Base-by-base conservation (phyloP, 169 alveolate genomes). In the Eimeria praecox region DNA sequence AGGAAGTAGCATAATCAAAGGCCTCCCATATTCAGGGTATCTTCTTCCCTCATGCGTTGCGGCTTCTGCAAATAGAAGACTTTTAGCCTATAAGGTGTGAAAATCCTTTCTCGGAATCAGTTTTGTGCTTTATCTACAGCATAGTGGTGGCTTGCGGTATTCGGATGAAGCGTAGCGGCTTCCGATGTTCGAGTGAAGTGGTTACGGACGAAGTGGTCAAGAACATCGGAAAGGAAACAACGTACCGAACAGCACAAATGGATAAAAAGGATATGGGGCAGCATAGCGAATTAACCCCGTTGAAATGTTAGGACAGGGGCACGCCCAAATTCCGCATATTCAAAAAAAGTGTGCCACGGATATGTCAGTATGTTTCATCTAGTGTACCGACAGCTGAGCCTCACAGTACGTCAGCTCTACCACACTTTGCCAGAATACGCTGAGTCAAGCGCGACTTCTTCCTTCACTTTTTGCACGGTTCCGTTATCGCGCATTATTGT, bases 381-480 rank as follows among this genome's bases (percentile, higher is more conserved):
- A 83, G 85, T 87, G 94, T 87, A 87, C 80, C 42, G 94, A 87
- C 94, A 87, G 52, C 94, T 64, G 59, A 4, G 24, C 62, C n/a
- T 40, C 44, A 24, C 46, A 40, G 94, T 59, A 64, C 35, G 66
- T 75, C 56, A 64, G 64, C 69, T 62, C 5, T 69, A 24, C 59
- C 46, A 14, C 18, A 42, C 62, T 49, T n/a, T n/a, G 83, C 24
- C 82, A 87, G 85, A 87, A 38, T 64, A 64, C 69, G 83, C 62
- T 62, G 40, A 40, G 94, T 46, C 64, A 38, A 64, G 78, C 94
- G 62, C 83, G 94, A 87, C 69, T 87, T 87, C 85, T 35, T 59
- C 83, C 94, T 87, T 87, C 83, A 87, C 83, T 62, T 87, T 80
- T 87, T 62, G 94, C 94, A 64, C 82, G 94, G 71, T 87, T 87